Base-by-base conservation (phyloP, 495 filamentous ascomycete species). In the Penicillium chermesinum region DNA sequence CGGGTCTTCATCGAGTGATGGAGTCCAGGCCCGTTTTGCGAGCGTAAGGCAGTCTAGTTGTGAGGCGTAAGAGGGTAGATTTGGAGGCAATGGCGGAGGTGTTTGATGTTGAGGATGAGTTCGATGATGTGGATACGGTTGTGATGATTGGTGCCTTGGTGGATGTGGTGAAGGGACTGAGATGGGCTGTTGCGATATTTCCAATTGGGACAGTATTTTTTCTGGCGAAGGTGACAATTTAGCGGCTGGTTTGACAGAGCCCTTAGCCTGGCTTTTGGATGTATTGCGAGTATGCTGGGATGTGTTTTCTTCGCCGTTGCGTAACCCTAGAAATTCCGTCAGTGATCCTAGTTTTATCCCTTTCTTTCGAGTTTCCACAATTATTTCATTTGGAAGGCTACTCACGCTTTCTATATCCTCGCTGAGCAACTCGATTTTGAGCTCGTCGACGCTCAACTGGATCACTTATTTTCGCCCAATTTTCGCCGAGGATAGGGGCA, bases 401-500 rank as follows among this genome's bases (percentile, higher is more conserved):
- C 44, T 38, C 22, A 46, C 44, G 16, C 17, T 30, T 38, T 46
- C 44, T 30, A 38, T 46, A 46, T 37, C 44, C 44, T 14, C 44
- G 27, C 37, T 46, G 44, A 3, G 44, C 44, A 35, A 46, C 36
- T 21, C 44, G 44, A 38, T 46, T 46, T 22, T 46, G 44, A 35
- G 44, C 44, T 9, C 44, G 44, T 20, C 44, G 44, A 37, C 44
- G 44, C 44, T 46, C 44, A 18, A 46, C 32, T 38, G 25, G 25
- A 30, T 48, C 46, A 41, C 33, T 48, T 35, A 48, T 48, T 34
- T 41, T 48, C 20, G 46, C 46, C 46, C 36, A 48, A 17, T 48
- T 48, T 38, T 48, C 46, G 37, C 46, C 46, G 14, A 48, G 46
- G 22, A 48, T 37, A 41, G 46, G 46, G 36, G 46, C 38, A 17